Conservation (phyloP, 1,284 basidiomycete genomes). For the Fistulinella staudtii region DNA sequence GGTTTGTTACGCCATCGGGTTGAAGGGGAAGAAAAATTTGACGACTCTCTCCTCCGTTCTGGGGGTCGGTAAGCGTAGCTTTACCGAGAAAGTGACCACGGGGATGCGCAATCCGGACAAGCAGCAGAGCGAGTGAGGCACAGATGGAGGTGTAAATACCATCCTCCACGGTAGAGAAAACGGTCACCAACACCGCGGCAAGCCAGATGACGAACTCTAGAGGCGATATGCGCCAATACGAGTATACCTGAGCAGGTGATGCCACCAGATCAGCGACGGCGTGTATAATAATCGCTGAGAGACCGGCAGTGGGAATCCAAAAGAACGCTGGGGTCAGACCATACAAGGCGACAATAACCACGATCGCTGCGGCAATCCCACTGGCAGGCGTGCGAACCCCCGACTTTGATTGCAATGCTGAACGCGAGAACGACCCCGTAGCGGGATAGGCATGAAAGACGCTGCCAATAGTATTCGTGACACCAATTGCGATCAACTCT, state of each 20-base stretch:
- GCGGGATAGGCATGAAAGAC: slow-evolving; percentile 92
- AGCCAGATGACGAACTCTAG: slow-evolving; percentile 91
- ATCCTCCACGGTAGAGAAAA: slow-evolving; percentile 88
- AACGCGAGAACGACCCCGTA: slow-evolving; percentile 97
- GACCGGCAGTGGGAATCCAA: slow-evolving; percentile 76
- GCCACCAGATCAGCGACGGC: slow-evolving; percentile 92
- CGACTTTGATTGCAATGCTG: slow-evolving; percentile 93
- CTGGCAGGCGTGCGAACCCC: slow-evolving; percentile 94
- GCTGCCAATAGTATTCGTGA: slow-evolving; percentile 86
- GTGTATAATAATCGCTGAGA: slow-evolving; percentile 95
- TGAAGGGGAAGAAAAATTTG: slow-evolving; percentile 84
- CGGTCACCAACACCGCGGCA: slow-evolving; percentile 84
- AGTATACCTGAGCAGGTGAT: slow-evolving; percentile 82
- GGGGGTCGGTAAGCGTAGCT: slow-evolving; percentile 43
- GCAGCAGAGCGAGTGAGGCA: slow-evolving; percentile 78
- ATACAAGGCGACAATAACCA: slow-evolving; percentile 92
- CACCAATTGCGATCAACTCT: slow-evolving; percentile 95
- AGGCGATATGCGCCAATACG: slow-evolving; percentile 92
- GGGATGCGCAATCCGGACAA: slow-evolving; percentile 89
- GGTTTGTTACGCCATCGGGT: slow-evolving; percentile 61
- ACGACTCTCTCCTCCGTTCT: slow-evolving; percentile 40
- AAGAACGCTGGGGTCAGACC: slow-evolving; percentile 89
- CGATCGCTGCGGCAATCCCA: slow-evolving; percentile 82
- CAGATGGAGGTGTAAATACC: slow-evolving; percentile 92
- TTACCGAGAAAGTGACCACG: slow-evolving; percentile 90